These are phyloP conservation scores for Xylaria sp. DNA, from an alignment of 2,329 filamentous ascomycete species.

Conservation along the genomic window DNA sequence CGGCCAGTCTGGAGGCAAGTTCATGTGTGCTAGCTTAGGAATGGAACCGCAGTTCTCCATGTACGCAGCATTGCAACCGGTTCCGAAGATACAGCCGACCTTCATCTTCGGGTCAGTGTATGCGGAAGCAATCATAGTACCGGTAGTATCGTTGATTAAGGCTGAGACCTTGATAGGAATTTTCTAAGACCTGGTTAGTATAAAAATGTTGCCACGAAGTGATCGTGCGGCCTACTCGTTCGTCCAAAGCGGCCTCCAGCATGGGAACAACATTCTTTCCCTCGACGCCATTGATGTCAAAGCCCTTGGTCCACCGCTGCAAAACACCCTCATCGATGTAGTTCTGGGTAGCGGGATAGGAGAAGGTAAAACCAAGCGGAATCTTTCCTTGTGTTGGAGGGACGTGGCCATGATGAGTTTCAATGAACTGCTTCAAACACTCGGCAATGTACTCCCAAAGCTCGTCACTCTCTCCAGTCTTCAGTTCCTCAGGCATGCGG, in stretches of 20 bases:
- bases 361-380: constrained; percentile 93
- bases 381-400: constrained; percentile 61
- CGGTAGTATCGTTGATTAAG: constrained; percentile 96
- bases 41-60: constrained; percentile 92
- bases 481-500: constrained; percentile 89
- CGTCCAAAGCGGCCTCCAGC: constrained; percentile 76
- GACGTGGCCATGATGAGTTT: constrained; percentile 76
- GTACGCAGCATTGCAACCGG: constrained; percentile 97
- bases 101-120: constrained; percentile 94
- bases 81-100: constrained; percentile 98
- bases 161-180: constrained; percentile 92
- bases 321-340: constrained; percentile 92
- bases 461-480: constrained; percentile 80
- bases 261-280: constrained; percentile 88
- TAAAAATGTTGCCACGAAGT: background rate
- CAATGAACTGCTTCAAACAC: constrained; percentile 86
- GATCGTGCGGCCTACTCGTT: constrained; percentile 54
- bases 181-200: constrained; percentile 53
- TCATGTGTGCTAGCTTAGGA: constrained; percentile 90
- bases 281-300: constrained; percentile 91
- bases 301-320: constrained; percentile 97
- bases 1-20: constrained; percentile 78
- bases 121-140: constrained; percentile 91
- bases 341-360: constrained; percentile 89
- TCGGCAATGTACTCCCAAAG: constrained; percentile 96